These are phyloP conservation scores for Paxillus involutus DNA, from an alignment of 768 basidiomycete species.

Conservation along the genomic window DNA sequence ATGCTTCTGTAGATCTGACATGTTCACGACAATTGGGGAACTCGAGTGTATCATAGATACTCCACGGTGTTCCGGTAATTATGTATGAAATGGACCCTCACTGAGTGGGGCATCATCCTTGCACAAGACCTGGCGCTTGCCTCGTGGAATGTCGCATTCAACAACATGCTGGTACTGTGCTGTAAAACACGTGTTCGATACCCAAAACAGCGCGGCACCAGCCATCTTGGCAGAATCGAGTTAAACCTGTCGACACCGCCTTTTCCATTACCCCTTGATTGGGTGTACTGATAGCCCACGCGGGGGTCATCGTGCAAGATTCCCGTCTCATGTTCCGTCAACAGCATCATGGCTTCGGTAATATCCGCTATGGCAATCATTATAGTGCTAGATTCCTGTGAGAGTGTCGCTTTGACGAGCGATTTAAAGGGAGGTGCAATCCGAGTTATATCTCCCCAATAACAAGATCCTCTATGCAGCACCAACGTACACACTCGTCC, in stretches of 20 bases:
- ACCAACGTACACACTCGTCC: slow-evolving; percentile 28
- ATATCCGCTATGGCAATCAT: slow-evolving; percentile 30
- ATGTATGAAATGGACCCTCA: slow-evolving; percentile 28
- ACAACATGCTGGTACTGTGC: slow-evolving; percentile 32
- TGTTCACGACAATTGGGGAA: slow-evolving; percentile 15
- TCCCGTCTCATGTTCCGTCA: slow-evolving; percentile 31
- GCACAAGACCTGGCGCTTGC: slow-evolving; percentile 21
- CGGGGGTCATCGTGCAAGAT: slow-evolving; percentile 31
- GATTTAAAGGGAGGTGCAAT: slow-evolving; percentile 23
- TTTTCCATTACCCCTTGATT: slow-evolving; percentile 32
- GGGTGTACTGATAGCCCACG: slow-evolving; percentile 31
- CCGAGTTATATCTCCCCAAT: slow-evolving; percentile 7
- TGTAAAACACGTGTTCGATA: slow-evolving; percentile 32
- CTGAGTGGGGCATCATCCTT: slow-evolving; percentile 25
- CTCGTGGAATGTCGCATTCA: slow-evolving; percentile 29
- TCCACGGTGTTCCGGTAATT: slow-evolving; percentile 25
- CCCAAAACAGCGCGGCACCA: slow-evolving; percentile 26
- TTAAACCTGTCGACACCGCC: slow-evolving; percentile 27
- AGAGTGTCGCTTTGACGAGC: slow-evolving; percentile 22
- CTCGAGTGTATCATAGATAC: slow-evolving; percentile 23
- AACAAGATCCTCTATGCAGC: slow-evolving; percentile 26
- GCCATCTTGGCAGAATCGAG: slow-evolving; percentile 16
- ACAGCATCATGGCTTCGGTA: slow-evolving; percentile 34
- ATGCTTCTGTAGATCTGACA: slow-evolving; percentile 21
- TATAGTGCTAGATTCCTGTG: slow-evolving; percentile 21